Evolutionary conservation across 306 rosid species (phyloP).

Genomic region (Cicer bijugum): DNA sequence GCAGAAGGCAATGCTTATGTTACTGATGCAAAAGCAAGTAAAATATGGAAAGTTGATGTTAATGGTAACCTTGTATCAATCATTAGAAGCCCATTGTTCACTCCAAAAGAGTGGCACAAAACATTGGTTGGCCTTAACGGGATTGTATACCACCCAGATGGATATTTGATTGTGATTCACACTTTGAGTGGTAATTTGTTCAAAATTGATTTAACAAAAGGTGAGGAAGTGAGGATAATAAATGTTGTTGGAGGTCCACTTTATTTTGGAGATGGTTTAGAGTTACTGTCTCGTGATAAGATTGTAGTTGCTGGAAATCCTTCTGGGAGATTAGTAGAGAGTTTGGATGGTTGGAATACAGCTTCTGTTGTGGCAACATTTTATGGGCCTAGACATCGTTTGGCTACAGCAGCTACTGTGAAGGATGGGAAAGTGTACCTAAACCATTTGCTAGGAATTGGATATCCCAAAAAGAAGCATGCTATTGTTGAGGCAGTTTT

Average conservation of each 20-base stretch:
- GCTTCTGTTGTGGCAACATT: constrained; percentile 69
- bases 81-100: constrained; percentile 69
- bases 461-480: constrained; percentile 87
- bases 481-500: constrained; percentile 83
- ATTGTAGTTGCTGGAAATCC: constrained; percentile 81
- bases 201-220: constrained; percentile 67
- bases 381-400: constrained; percentile 72
- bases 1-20: constrained; percentile 87
- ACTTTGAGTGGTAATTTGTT: constrained; percentile 75
- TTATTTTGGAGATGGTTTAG: constrained; percentile 80
- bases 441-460: constrained; percentile 71
- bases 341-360: constrained; percentile 85
- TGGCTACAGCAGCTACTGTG: constrained; percentile 82
- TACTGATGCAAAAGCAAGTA: constrained; percentile 63
- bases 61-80: constrained; percentile 64
- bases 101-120: constrained; percentile 79
- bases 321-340: constrained; percentile 80
- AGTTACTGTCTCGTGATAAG: constrained; percentile 69
- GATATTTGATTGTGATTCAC: constrained; percentile 76
- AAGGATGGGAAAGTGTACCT: constrained; percentile 87
- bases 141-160: constrained; percentile 88
- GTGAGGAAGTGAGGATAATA: constrained; percentile 68
- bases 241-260: constrained; percentile 63
- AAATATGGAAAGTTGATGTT: constrained; percentile 87
- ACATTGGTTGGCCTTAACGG: constrained; percentile 78